Evolutionary conservation across 2,329 filamentous ascomycete genomes (phyloP).

Genomic region (Epichloe brachyelytri): DNA sequence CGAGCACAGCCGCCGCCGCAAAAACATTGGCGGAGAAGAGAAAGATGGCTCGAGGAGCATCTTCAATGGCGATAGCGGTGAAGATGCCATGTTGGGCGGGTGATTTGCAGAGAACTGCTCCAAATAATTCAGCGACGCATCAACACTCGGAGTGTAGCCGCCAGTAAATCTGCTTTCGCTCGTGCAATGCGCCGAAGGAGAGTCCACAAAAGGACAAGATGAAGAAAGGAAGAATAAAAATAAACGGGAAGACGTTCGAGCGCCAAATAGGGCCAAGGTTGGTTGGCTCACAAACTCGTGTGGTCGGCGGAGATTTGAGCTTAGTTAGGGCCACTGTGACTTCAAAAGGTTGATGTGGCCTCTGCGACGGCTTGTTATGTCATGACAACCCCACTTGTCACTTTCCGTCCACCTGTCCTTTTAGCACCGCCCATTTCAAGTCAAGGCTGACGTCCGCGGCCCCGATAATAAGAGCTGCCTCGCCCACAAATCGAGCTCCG

Average conservation of each 20-base stretch:
- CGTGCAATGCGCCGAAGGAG: not conserved
- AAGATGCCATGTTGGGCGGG: conserved; percentile 22
- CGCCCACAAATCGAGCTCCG: not conserved
- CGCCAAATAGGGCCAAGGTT: too few species aligned
- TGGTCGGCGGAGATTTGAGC: not conserved
- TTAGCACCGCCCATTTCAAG: not conserved
- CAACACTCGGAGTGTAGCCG: not conserved
- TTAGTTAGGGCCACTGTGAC: not conserved
- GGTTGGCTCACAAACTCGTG: not conserved
- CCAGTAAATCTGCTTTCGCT: not conserved
- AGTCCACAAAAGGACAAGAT: too few species aligned
- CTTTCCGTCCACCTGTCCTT: conserved; percentile 1
- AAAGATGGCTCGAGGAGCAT: conserved; percentile 25
- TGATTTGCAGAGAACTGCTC: conserved; percentile 7
- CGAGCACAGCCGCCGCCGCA: conserved; percentile 62
- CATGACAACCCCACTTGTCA: conserved; percentile 5
- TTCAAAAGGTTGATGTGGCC: conserved; percentile 23
- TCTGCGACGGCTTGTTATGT: conserved; percentile 9
- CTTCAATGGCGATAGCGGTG: conserved; percentile 23
- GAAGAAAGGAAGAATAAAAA: too few species aligned
- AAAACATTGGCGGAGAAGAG: conserved; percentile 32
- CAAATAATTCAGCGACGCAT: not conserved
- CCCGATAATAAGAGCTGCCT: conserved; percentile 7
- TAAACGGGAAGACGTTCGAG: too few species aligned
- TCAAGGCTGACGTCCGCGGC: not conserved